phyloP scores from a whole-genome alignment of 495 filamentous ascomycete species.

The Trichoderma parareesei region DNA sequence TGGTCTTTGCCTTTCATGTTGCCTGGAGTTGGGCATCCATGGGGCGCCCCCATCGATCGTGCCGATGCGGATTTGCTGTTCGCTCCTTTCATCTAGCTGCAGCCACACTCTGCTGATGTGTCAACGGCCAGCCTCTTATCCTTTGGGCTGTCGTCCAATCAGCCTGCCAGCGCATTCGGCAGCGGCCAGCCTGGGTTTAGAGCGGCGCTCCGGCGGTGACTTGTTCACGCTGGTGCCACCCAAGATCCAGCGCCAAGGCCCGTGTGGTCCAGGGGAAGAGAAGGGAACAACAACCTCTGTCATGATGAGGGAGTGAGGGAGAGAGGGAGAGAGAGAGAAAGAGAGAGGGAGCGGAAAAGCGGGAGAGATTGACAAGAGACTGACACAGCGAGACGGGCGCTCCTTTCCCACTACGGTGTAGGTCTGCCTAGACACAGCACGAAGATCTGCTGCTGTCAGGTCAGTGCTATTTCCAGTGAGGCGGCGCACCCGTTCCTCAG shows the following conservation, averaged over 20 bases:
- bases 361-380: too few species aligned
- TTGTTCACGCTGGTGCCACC: constrained; percentile 4
- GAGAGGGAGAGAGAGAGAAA: too few species aligned
- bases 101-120: constrained; percentile 6
- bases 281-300: not conserved
- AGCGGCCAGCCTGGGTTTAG: constrained; percentile 5
- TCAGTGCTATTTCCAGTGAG: constrained; percentile 4
- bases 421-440: too few species aligned
- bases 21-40: constrained; percentile 5
- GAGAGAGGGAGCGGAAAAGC: too few species aligned
- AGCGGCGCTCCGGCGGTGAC: constrained; percentile 6
- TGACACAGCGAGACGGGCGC: too few species aligned
- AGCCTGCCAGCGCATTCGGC: constrained; percentile 7
- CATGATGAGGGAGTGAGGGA: not conserved
- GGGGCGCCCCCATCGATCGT: not conserved
- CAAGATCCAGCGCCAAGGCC: constrained; percentile 4
- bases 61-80: not conserved
- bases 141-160: constrained; percentile 3
- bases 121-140: constrained; percentile 7
- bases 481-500: not conserved
- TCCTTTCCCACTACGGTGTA: too few species aligned
- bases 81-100: constrained; percentile 2
- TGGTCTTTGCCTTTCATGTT: not conserved
- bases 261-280: not conserved
- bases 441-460: not conserved